phyloP scores from a whole-genome alignment of 371 early-diverging fungal genomes.

The Dichotomocladium elegans region DNA sequence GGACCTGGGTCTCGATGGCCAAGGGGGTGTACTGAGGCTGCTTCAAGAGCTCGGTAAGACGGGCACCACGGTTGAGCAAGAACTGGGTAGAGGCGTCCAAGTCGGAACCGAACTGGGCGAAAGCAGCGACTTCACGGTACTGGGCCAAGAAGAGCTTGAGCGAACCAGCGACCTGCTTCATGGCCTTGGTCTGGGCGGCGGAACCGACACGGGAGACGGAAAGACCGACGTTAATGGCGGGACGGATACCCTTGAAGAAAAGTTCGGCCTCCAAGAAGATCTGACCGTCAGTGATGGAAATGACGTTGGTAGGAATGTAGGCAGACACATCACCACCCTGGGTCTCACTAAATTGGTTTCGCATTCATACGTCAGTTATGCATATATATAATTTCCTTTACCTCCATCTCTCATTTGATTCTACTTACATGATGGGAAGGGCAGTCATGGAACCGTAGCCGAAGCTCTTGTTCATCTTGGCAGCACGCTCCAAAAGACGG shows the following conservation, averaged over 20 bases:
- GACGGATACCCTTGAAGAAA: conserved; percentile 97
- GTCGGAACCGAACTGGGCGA: conserved; percentile 98
- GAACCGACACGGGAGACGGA: conserved; percentile 98
- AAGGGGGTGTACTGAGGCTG: conserved; percentile 93
- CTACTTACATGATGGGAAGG: conserved; percentile 93
- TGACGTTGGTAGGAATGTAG: conserved; percentile 98
- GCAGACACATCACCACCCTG: conserved; percentile 98
- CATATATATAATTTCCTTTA: conserved; percentile 4
- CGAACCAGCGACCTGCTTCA: conserved; percentile 98
- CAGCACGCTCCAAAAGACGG: too few species aligned
- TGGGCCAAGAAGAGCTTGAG: conserved; percentile 97
- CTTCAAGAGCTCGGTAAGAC: conserved; percentile 93
- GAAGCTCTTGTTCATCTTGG: too few species aligned
- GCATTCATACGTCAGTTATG: neutral
- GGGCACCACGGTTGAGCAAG: conserved; percentile 96
- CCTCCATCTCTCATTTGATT: too few species aligned
- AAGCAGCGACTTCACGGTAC: conserved; percentile 98
- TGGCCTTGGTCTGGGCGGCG: conserved; percentile 97
- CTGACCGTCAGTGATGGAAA: conserved; percentile 96
- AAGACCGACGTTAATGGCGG: conserved; percentile 98
- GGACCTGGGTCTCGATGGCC: conserved; percentile 90
- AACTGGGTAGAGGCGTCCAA: conserved; percentile 97
- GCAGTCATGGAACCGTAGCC: conserved; percentile 94
- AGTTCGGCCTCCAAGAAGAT: conserved; percentile 93
- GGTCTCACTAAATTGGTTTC: conserved; percentile 83